Base-by-base conservation (phyloP, 228 moss, liverwort and hornwort genomes). In the Sphagnum magellanicum region DNA sequence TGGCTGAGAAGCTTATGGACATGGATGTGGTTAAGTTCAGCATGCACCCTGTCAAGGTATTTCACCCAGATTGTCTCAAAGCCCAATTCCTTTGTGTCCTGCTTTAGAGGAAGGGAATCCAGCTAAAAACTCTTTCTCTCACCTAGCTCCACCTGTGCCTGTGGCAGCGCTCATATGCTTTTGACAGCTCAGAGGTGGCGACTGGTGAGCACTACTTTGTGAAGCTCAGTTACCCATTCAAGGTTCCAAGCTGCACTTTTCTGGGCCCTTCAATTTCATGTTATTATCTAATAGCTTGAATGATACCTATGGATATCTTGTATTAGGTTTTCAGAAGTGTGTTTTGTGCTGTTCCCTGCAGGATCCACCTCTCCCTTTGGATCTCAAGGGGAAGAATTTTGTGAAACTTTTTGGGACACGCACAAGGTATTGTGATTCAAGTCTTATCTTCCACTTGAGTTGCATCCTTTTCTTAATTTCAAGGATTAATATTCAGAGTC, bases 141-240 rank as follows among this genome's bases (percentile, higher is more conserved):
- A 32, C 32, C 64, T 65, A 6, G 5, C 10, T 50, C n/a, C 8
- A 8, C 10, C 11, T 12, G 64, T 52, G 67, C 16, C 8, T 70
- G 51, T 78, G 74, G 63, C 91, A 97, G 98, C 88, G 98, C 50
- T 94, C 90, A 17, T 98, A 98, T 74, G 84, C 98, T 68, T 98
- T 98, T 70, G 98, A 98, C 72, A 82, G 88, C 76, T 72, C 67
- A 57, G 92, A 98, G 70, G 90, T 98, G 63, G 79, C 92, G 47
- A 72, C 71, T 64, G 98, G 98, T 65, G 89, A 92, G 68, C 89
- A 85, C 60, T 98, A 89, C 79, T 80, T 87, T 64, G 69, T 98
- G 81, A 98, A 98, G 75, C 74, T 98, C 67, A 89, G 72, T 59
- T 98, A 98, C 70, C 89, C 93, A 58, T 98, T 90, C 76, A 87